A percentile compares a stretch with the other conserved stretches of the same genome.
These are phyloP conservation scores for Penicillium sp. DNA, from an alignment of 2,329 filamentous ascomycete species.

Conservation along the genomic window DNA sequence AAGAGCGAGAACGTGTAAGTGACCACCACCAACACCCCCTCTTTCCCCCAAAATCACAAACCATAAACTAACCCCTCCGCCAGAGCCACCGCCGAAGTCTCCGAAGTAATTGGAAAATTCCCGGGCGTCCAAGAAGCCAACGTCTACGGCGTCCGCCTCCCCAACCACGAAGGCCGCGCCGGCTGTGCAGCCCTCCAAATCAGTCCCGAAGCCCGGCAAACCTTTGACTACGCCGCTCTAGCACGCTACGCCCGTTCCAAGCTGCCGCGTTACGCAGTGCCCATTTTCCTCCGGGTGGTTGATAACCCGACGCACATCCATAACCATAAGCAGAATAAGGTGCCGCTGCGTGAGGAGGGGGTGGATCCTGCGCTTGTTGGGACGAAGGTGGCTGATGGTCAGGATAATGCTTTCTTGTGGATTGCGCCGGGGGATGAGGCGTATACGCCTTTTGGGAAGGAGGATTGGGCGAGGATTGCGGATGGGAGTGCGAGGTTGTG, in stretches of 20 bases:
- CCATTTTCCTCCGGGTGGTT: constrained; percentile 72
- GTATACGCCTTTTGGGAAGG: constrained; percentile 65
- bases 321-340: constrained; percentile 83
- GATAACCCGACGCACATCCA: constrained; percentile 54
- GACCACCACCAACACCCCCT: too few species aligned
- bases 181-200: constrained; percentile 67
- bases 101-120: constrained; percentile 66
- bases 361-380: constrained; percentile 62
- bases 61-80: neutral
- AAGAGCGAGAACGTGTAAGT: constrained; percentile 70
- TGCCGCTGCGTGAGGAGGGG: constrained; percentile 70
- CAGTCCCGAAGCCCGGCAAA: constrained; percentile 53
- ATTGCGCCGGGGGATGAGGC: constrained; percentile 54
- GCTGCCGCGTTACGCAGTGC: constrained; percentile 76
- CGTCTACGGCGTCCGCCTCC: constrained; percentile 71
- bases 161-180: constrained; percentile 70
- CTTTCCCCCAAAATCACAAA: neutral
- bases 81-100: constrained; percentile 67
- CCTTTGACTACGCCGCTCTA: constrained; percentile 66
- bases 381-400: constrained; percentile 51
- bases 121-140: constrained; percentile 69
- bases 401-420: constrained; percentile 59
- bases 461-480: constrained; percentile 64
- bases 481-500: constrained; percentile 55
- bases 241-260: constrained; percentile 63